Conservation (phyloP, 2,329 filamentous ascomycete species). For the Hymenoscyphus salicellus region DNA sequence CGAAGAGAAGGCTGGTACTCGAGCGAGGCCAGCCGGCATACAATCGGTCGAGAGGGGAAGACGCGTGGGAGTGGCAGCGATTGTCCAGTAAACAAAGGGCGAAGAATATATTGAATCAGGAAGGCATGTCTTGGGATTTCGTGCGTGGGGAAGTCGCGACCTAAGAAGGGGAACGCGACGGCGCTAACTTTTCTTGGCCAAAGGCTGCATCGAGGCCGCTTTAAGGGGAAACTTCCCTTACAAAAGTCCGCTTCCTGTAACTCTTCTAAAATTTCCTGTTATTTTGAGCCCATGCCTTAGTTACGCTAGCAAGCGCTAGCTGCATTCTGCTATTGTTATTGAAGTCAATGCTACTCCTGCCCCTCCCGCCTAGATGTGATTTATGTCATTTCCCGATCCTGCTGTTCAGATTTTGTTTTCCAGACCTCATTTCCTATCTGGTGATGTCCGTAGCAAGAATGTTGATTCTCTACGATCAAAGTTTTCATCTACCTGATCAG, state of each 20-base stretch:
- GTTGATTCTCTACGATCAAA: no score
- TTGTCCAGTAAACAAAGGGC: neutral
- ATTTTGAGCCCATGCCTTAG: no score
- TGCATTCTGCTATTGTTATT: neutral
- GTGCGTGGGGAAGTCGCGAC: neutral
- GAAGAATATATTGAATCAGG: neutral
- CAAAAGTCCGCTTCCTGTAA: no score
- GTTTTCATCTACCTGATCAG: no score
- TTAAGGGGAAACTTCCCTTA: neutral
- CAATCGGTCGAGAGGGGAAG: conserved; percentile 24
- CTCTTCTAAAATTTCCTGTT: no score
- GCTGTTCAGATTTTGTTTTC: no score
- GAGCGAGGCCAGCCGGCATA: conserved; percentile 33
- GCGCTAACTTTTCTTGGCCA: neutral
- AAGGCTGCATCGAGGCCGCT: neutral
- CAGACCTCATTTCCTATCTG: no score
- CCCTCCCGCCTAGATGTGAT: no score
- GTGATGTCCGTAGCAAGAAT: no score
- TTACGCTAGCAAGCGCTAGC: neutral
- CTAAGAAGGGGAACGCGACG: neutral
- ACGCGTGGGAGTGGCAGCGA: neutral
- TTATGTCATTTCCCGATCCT: no score
- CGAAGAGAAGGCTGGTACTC: conserved; percentile 29
- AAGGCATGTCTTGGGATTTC: neutral
- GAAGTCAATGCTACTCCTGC: no score